A percentile compares a stretch with the other conserved stretches of the same genome.
phyloP scores from a whole-genome alignment of 306 rosid species.

The Clitoria ternatea region DNA sequence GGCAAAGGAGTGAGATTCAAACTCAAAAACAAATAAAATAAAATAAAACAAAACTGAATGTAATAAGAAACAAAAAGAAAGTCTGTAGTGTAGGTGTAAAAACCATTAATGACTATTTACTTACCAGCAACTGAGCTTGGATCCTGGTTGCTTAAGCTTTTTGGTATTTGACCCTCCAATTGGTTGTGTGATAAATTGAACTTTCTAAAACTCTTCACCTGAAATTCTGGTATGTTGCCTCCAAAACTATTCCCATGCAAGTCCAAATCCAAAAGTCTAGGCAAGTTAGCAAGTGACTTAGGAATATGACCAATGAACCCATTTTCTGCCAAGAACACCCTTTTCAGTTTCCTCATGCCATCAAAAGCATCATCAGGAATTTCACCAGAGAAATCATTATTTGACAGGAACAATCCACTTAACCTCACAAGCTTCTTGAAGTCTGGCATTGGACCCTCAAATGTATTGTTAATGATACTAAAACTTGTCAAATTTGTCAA shows the following conservation, averaged over 20 bases:
- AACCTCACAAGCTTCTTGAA: slow-evolving; percentile 43
- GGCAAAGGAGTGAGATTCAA: background rate
- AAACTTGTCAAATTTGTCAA: slow-evolving; percentile 37
- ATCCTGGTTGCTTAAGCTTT: slow-evolving; percentile 23
- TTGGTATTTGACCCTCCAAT: slow-evolving; percentile 54
- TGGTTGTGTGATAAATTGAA: slow-evolving; percentile 44
- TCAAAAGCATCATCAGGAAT: slow-evolving; percentile 46
- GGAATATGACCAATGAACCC: slow-evolving; percentile 56
- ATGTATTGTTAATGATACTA: slow-evolving; percentile 49
- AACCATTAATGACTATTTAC: background rate
- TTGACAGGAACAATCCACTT: slow-evolving; percentile 45
- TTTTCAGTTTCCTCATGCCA: slow-evolving; percentile 54
- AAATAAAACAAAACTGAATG: background rate
- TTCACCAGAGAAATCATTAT: slow-evolving; percentile 54
- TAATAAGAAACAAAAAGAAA: background rate
- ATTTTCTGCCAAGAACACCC: slow-evolving; percentile 44
- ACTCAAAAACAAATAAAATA: background rate
- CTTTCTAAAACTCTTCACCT: slow-evolving; percentile 5
- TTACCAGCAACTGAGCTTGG: slow-evolving; percentile 43
- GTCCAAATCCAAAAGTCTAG: slow-evolving; percentile 49
- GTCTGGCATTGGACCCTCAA: slow-evolving; percentile 55
- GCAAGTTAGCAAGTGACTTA: slow-evolving; percentile 42
- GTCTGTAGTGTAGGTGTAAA: background rate
- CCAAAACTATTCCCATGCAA: slow-evolving; percentile 44
- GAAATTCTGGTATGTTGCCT: slow-evolving; percentile 65